Conservation (phyloP, 192 early-diverging fungal species). For the Coemansia sp. region DNA sequence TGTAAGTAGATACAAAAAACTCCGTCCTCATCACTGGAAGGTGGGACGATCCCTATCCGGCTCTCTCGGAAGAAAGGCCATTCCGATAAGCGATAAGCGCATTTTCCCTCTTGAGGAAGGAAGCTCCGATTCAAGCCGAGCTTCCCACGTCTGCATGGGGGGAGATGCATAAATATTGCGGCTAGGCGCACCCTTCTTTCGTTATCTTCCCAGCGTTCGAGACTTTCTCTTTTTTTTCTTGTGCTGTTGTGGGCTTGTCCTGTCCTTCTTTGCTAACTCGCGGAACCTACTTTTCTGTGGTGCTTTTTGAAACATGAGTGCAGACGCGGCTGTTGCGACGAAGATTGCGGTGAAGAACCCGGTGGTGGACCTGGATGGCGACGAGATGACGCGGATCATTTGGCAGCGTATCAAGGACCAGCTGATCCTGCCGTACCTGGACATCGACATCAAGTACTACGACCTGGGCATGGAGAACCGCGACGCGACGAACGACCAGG, state of each 20-base stretch:
- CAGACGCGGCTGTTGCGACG: slow-evolving; percentile 31
- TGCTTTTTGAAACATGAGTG: slow-evolving; percentile 28
- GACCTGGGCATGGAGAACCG: slow-evolving; percentile 90
- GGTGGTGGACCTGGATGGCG: slow-evolving; percentile 85
- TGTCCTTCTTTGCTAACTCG: neutral
- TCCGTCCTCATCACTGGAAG: too few relatives aligned
- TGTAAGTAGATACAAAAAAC: slow-evolving; percentile 36
- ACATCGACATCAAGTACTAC: slow-evolving; percentile 94
- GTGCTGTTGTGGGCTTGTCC: neutral
- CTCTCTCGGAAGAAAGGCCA: neutral
- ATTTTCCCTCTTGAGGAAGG: neutral
- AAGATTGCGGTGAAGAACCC: slow-evolving; percentile 80
- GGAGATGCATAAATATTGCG: neutral
- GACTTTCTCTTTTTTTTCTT: neutral
- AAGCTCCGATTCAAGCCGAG: slow-evolving; percentile 1
- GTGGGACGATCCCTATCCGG: neutral
- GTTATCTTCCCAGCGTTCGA: neutral
- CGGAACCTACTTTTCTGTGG: too few relatives aligned
- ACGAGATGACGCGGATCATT: slow-evolving; percentile 99
- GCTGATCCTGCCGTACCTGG: slow-evolving; percentile 80
- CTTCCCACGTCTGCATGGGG: slow-evolving; percentile 4
- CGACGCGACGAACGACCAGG: slow-evolving; percentile 89
- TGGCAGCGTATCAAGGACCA: slow-evolving; percentile 91
- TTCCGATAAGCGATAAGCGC: slow-evolving; percentile 4
- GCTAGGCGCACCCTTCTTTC: neutral